Evolutionary conservation across 805 yeast genomes (phyloP), one percentile per base, ranked within the genome.

Genomic region (Schizosaccharomyces osmophilus): DNA sequence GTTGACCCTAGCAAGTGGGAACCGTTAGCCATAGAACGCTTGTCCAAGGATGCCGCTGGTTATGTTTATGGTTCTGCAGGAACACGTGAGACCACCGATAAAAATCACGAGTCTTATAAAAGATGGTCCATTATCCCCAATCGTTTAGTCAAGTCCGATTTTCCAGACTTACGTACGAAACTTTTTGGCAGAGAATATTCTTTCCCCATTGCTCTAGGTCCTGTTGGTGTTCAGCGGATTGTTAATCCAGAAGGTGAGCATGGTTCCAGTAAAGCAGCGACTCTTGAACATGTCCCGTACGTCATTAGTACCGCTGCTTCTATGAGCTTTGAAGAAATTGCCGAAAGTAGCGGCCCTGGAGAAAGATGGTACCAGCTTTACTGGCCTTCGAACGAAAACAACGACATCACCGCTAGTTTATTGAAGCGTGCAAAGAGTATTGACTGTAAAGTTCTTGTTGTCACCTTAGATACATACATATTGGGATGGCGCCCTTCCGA

Each of bases 401-500:
- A 58, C 24, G 60, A 55, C 13, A 36, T 64, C 15, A 65, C 67
- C 13, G 62, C 45, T 19, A 63, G 65, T 26, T 24, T 65, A n/a
- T 59, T 65, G 22, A 26, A 48, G 6, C 62, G 66, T 5, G 67
- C 67, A n/a, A 59, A 63, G 51, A 45, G 29, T 19, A 29, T 60
- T 9, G 65, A 66, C 22, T 65, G 60, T 60, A 57, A 63, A 22
- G 64, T 62, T 5, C 61, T 65, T 17, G 65, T 65, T 2, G 66
- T 65, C 59, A 64, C 67, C 11, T 63, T 65, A 17, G 67, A 65
- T 48, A 65, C 67, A 5, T 65, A 61, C 55, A 61, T 63, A 3
- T 59, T 65, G 2, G 66, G 68, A 29, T 68, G 66, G 67, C 64
- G 69, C 39, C 70, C 70, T 2, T 62, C 67, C 11, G 70, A 67